Base-by-base conservation (phyloP, 352 stramenopile species). In the Phytopythium litorale region DNA sequence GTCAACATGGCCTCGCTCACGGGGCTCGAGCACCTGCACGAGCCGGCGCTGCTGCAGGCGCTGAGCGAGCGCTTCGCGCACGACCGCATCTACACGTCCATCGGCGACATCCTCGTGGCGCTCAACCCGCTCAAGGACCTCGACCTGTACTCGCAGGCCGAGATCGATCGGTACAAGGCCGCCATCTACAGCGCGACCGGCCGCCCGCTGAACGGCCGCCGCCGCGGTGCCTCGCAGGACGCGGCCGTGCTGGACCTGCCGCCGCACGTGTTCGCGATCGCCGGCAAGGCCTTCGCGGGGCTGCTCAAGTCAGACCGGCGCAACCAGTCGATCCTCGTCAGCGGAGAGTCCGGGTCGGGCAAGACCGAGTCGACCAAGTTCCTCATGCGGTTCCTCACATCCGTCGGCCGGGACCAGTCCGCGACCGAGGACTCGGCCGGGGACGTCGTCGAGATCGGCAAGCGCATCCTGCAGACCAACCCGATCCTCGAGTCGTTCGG, bases 361-460 rank as follows among this genome's bases (percentile, higher is more conserved):
- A 98, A 98, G 67, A 98, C 94, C 16, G 96, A 98, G 76, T 97
- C 89, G 32, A 97, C 96, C 62, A 98, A 98, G 71, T 97, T 98
- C 73, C 80, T 98, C 19, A 98, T 98, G 92, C 91, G 97, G 52
- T 97, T 98, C 76, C 75, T 98, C 32, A 97, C 95, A 7, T 97
- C 87, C 38, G 81, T 98, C 35, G 82, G 75, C 65, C 66, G 81
- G 23, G 77, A 85, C 38, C 52, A 72, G 35, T 73, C 66, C 0
- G 30, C 38, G 18, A 32, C 42, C 12, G 56, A 75, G 9, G 19
- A 56, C 8, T 54, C 67, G 7, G 70, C 62, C 8, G 71, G 64
- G 35, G 80, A 77, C 30, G 83, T 84, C 16, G 75, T 87, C 25
- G 81, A 92, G 65, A 92, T 96, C 56, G 84, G 86, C 15, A 76